Conservation (phyloP, 768 basidiomycete genomes). For the Naematelia encephala region DNA sequence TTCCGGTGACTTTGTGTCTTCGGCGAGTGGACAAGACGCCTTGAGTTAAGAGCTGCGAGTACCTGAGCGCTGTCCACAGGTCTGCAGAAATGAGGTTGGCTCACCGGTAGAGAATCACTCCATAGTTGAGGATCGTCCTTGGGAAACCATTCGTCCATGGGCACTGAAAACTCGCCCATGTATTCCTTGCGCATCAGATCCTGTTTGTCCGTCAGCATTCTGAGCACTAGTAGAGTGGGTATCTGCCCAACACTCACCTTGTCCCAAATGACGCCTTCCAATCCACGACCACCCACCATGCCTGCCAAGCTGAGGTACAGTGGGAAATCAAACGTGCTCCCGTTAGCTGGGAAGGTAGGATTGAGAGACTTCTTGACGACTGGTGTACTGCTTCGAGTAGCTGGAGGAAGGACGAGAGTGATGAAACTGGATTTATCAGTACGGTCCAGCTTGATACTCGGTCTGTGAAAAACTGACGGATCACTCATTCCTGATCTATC, state of each 20-base stretch:
- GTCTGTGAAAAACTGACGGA: constrained; percentile 39
- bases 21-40: constrained; percentile 56
- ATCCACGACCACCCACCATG: constrained; percentile 41
- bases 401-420: constrained; percentile 65
- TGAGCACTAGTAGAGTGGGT: not conserved
- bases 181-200: constrained; percentile 80
- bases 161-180: constrained; percentile 77
- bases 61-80: not conserved
- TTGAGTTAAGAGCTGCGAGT: constrained; percentile 55
- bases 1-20: constrained; percentile 57
- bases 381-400: constrained; percentile 68
- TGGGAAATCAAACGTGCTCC: constrained; percentile 86
- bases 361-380: constrained; percentile 69
- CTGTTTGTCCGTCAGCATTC: constrained; percentile 47
- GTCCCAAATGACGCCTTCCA: constrained; percentile 92
- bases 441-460: not conserved
- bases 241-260: constrained; percentile 55
- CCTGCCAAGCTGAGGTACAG: constrained; percentile 69
- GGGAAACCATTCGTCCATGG: constrained; percentile 77
- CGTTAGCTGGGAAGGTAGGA: constrained; percentile 63
- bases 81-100: constrained; percentile 32
- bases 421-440: constrained; percentile 36
- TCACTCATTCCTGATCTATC: constrained; percentile 46
- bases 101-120: constrained; percentile 67
- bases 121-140: constrained; percentile 55